Percentiles rank a stretch among this genome's conserved stretches.
These are phyloP conservation scores for Wallacemonas collosoma DNA, from an alignment of 208 protist genomes.

Conservation along the genomic window DNA sequence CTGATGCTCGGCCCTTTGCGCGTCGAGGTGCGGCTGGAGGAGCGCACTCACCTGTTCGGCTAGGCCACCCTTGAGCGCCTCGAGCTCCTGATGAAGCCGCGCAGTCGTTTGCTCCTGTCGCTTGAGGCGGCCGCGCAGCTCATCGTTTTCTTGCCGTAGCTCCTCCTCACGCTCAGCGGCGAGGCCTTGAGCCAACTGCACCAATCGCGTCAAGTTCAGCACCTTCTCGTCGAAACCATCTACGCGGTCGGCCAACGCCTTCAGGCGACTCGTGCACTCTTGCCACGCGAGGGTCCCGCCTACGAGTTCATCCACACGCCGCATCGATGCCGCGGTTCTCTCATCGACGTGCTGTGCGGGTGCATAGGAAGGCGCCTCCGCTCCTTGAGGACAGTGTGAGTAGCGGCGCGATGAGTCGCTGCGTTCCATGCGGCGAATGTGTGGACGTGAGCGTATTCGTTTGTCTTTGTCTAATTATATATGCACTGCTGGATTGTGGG, in stretches of 20 bases:
- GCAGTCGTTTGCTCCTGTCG: constrained; percentile 67
- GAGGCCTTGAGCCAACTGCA: constrained; percentile 77
- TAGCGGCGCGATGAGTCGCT: neutral
- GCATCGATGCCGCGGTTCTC: constrained; percentile 1
- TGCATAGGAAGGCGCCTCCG: neutral
- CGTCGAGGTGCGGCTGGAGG: constrained; percentile 30
- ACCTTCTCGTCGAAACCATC: constrained; percentile 77
- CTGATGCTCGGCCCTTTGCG: neutral
- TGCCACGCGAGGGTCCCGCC: constrained; percentile 72
- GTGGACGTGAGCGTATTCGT: constrained; percentile 9
- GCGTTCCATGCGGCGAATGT: neutral
- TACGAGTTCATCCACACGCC: constrained; percentile 52
- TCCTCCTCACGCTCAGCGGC: constrained; percentile 71
- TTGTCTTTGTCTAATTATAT: neutral
- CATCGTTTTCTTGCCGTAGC: constrained; percentile 64
- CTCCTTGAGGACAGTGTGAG: neutral
- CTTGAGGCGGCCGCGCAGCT: constrained; percentile 63
- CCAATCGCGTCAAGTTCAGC: constrained; percentile 75
- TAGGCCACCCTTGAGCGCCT: constrained; percentile 22
- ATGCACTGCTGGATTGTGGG: neutral
- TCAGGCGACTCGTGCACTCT: constrained; percentile 55
- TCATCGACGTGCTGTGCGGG: neutral
- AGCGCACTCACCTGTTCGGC: constrained; percentile 24
- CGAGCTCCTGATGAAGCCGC: constrained; percentile 49
- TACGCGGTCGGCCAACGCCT: constrained; percentile 46